Conservation (phyloP, 2,329 filamentous ascomycete species). For the Penicillium sp. region DNA sequence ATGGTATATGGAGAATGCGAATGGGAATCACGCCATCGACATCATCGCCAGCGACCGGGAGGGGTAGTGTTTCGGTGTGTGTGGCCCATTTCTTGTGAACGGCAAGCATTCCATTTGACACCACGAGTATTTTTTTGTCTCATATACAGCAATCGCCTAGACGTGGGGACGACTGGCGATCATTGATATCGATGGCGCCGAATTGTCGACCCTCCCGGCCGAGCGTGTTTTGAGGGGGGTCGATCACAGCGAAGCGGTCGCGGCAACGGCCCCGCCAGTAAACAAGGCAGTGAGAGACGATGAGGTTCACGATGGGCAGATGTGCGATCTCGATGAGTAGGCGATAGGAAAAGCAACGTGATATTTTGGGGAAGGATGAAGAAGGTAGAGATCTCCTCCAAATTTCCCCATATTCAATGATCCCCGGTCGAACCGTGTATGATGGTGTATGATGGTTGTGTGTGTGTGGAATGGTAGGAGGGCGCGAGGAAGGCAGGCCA, state of each 20-base stretch:
- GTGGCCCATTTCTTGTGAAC: too few relatives aligned
- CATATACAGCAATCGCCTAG: background rate
- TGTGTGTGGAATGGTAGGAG: slow-evolving; percentile 27
- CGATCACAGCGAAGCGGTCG: slow-evolving; percentile 31
- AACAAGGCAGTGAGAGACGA: slow-evolving; percentile 27
- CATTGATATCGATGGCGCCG: slow-evolving; percentile 16
- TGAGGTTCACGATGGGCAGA: slow-evolving; percentile 5
- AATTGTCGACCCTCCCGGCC: slow-evolving; percentile 19
- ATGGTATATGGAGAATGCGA: slow-evolving; percentile 14
- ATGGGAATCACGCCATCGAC: slow-evolving; percentile 33
- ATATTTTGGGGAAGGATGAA: background rate
- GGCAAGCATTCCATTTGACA: background rate
- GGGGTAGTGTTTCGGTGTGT: slow-evolving; percentile 27
- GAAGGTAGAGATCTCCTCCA: background rate
- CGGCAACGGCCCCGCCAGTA: slow-evolving; percentile 31
- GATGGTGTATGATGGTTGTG: slow-evolving; percentile 13
- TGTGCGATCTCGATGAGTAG: background rate
- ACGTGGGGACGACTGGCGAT: slow-evolving; percentile 13
- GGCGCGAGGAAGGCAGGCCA: slow-evolving; percentile 16
- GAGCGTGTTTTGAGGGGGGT: slow-evolving; percentile 23
- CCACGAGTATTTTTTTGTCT: slow-evolving; percentile 6
- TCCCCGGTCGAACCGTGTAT: slow-evolving; percentile 6
- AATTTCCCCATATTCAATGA: slow-evolving; percentile 20
- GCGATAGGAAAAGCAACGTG: background rate
- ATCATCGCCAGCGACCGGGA: slow-evolving; percentile 32